phyloP scores from a whole-genome alignment of 495 filamentous ascomycete species.

The Achaetomiella virescens region DNA sequence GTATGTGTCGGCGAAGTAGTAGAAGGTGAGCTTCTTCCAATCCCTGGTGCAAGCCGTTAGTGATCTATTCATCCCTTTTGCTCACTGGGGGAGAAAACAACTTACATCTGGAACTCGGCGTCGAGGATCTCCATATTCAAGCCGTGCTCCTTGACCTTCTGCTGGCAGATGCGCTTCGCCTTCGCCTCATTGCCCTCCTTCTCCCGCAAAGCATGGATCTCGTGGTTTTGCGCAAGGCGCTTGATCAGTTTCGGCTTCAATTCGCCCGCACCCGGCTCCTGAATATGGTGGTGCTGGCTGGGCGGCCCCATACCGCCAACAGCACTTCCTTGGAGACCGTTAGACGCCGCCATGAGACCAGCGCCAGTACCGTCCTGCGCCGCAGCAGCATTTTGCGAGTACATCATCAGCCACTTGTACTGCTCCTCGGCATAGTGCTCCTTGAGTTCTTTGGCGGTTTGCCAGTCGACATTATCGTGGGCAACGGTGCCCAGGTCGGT shows the following conservation, averaged over 20 bases:
- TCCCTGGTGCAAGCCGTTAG: constrained; percentile 55
- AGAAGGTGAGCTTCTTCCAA: constrained; percentile 97
- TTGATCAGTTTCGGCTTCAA: constrained; percentile 95
- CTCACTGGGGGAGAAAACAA: constrained; percentile 3
- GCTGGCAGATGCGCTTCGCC: constrained; percentile 90
- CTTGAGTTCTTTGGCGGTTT: constrained; percentile 78
- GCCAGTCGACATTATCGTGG: constrained; percentile 73
- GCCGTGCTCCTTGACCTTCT: constrained; percentile 90
- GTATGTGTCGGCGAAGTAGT: constrained; percentile 95
- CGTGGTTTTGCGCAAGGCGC: constrained; percentile 82
- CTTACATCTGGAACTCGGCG: constrained; percentile 98
- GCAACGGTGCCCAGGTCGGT: constrained; percentile 93
- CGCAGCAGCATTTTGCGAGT: constrained; percentile 67
- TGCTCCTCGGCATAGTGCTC: constrained; percentile 88
- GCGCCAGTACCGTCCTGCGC: constrained; percentile 51
- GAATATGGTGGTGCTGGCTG: constrained; percentile 57
- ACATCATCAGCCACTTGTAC: constrained; percentile 96
- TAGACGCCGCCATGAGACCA: constrained; percentile 51
- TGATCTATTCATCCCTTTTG: constrained; percentile 53
- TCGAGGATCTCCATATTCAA: constrained; percentile 98
- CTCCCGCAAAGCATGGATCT: constrained; percentile 77
- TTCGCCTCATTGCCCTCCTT: constrained; percentile 98
- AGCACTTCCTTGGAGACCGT: constrained; percentile 56
- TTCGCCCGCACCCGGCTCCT: constrained; percentile 67
- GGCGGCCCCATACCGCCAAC: constrained; percentile 70